Percentiles rank a stretch among this genome's conserved stretches.
Evolutionary conservation across 1,284 basidiomycete genomes (phyloP).

Genomic region (Mycosarcoma mackinlayi): DNA sequence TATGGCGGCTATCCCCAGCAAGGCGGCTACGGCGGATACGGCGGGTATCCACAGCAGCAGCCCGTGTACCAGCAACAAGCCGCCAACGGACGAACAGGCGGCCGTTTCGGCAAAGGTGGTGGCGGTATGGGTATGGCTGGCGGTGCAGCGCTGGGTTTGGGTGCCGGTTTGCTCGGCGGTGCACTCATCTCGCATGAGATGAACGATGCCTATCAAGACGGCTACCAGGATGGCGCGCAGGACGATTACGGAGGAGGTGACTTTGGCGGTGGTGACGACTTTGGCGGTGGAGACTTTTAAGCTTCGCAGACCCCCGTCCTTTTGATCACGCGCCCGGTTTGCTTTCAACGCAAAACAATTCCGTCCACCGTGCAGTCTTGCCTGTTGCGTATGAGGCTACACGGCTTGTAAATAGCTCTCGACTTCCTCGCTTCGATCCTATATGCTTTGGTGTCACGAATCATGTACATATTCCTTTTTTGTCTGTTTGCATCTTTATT

Average conservation of each 20-base stretch:
- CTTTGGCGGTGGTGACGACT: conserved; percentile 45
- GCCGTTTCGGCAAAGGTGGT: conserved; percentile 38
- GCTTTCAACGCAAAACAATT: no score
- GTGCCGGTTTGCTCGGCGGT: conserved; percentile 61
- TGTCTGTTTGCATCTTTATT: neutral
- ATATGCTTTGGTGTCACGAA: neutral
- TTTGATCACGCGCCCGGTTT: no score
- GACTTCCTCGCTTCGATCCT: neutral
- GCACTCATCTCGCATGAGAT: conserved; percentile 53
- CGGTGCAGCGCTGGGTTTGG: conserved; percentile 52
- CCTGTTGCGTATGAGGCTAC: neutral
- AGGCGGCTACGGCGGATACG: conserved; percentile 33
- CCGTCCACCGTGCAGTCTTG: no score
- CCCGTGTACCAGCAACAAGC: conserved; percentile 50
- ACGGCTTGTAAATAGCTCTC: neutral
- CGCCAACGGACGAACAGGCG: no score
- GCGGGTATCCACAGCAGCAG: conserved; percentile 40
- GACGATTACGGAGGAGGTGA: conserved; percentile 48
- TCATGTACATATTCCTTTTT: conserved; percentile 1
- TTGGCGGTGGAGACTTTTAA: conserved; percentile 38
- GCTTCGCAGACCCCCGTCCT: neutral
- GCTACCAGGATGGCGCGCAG: conserved; percentile 58
- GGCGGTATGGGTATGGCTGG: conserved; percentile 54
- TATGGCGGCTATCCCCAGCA: conserved; percentile 26
- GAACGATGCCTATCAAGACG: conserved; percentile 61